phyloP scores from a whole-genome alignment of 768 basidiomycete species.

The Suillus fuscotomentosus region DNA sequence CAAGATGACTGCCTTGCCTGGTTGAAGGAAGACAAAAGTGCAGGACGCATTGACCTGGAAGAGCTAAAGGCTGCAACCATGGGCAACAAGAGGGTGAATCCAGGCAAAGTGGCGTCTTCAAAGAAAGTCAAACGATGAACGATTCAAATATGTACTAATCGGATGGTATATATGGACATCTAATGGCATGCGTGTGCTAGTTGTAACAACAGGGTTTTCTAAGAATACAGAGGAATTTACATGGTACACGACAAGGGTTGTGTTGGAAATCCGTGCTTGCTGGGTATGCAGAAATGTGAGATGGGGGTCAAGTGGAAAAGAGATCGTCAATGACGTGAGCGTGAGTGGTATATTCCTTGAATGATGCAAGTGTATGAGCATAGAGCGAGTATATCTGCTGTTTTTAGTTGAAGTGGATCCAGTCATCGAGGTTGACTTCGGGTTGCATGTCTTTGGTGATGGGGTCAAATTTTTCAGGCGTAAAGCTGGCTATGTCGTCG shows the following conservation, averaged over 20 bases:
- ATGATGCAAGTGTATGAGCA: neutral
- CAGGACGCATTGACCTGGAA: slow-evolving; percentile 42
- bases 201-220: slow-evolving; percentile 1
- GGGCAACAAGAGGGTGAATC: slow-evolving; percentile 24
- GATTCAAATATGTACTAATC: neutral
- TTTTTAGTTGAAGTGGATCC: slow-evolving; percentile 5
- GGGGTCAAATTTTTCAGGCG: neutral
- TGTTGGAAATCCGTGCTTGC: neutral
- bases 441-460: neutral
- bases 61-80: slow-evolving; percentile 19
- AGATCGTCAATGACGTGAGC: neutral
- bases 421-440: slow-evolving; percentile 1
- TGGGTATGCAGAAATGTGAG: slow-evolving; percentile 8
- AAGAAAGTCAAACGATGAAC: slow-evolving; percentile 33
- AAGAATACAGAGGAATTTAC: slow-evolving; percentile 21
- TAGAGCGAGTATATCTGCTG: neutral
- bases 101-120: slow-evolving; percentile 14
- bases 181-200: slow-evolving; percentile 2
- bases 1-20: slow-evolving; percentile 69
- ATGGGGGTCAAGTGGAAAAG: neutral
- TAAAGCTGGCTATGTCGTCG: neutral
- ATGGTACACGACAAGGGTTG: slow-evolving; percentile 6
- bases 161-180: neutral
- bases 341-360: slow-evolving; percentile 6
- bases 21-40: slow-evolving; percentile 55